These are phyloP conservation scores for Pterocarpus macrocarpus DNA, from an alignment of 306 rosid species.

Conservation along the genomic window DNA sequence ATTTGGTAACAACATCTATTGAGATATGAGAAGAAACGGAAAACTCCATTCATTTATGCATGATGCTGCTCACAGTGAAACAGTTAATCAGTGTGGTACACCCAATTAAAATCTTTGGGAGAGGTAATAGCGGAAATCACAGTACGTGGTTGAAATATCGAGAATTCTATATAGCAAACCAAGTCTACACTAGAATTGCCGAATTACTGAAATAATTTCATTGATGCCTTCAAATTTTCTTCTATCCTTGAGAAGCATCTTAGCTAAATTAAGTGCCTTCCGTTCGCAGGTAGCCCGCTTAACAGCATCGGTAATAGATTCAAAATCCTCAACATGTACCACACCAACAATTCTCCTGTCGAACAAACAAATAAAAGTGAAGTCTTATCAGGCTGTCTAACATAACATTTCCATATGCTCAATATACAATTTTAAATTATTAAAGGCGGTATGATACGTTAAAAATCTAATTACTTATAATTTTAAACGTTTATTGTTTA, in stretches of 20 bases:
- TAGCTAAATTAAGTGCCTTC: constrained; percentile 65
- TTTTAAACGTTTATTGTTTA: too few relatives aligned
- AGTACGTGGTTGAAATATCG: background rate
- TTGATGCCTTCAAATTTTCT: constrained; percentile 54
- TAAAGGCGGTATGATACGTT: too few relatives aligned
- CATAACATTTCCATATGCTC: background rate
- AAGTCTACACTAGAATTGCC: constrained; percentile 38
- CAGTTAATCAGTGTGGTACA: too few relatives aligned
- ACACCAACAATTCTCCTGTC: constrained; percentile 84
- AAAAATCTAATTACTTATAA: too few relatives aligned
- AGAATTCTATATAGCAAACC: background rate
- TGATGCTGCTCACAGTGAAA: too few relatives aligned
- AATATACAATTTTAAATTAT: too few relatives aligned
- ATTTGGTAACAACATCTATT: too few relatives aligned
- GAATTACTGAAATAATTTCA: constrained; percentile 64
- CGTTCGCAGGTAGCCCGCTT: constrained; percentile 70
- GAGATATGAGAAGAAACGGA: too few relatives aligned
- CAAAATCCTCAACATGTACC: constrained; percentile 81
- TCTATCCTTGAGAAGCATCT: constrained; percentile 73
- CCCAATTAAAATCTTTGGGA: too few relatives aligned
- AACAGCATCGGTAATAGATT: constrained; percentile 62
- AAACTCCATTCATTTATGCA: too few relatives aligned
- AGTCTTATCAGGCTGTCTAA: background rate
- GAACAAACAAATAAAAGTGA: constrained; percentile 1
- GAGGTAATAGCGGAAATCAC: background rate